Conservation (phyloP, 768 basidiomycete genomes). For the Lactarius pseudohatsudake region DNA sequence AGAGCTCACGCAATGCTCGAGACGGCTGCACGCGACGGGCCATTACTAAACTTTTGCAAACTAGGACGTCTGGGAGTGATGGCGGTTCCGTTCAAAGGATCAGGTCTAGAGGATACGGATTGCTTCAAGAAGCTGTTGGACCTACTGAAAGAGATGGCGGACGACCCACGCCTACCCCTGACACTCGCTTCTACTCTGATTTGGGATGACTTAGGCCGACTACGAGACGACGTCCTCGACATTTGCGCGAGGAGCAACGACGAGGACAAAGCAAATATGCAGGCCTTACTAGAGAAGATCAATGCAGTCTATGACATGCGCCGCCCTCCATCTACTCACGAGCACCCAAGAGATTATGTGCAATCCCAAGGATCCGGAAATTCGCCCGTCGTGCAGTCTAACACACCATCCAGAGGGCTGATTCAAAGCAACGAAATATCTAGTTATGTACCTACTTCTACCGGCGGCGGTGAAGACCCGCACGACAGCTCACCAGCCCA, state of each 20-base stretch:
- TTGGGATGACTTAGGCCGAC: constrained; percentile 4
- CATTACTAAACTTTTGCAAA: constrained; percentile 16
- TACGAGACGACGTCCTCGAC: not conserved
- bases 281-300: not conserved
- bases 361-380: not conserved
- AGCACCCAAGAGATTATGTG: not conserved
- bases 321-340: not conserved
- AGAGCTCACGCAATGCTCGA: not conserved
- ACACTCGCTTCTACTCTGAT: not conserved
- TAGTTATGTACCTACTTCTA: not conserved
- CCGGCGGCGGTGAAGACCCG: not conserved
- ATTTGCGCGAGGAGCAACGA: not conserved
- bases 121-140: constrained; percentile 4
- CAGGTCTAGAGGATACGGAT: not conserved
- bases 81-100: not conserved
- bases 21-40: constrained; percentile 1
- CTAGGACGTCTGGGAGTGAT: not conserved
- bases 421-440: not conserved
- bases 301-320: not conserved
- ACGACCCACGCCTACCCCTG: not conserved
- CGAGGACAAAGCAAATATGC: not conserved
- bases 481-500: not conserved
- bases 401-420: not conserved
- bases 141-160: not conserved
- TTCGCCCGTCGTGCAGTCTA: too few relatives aligned